These are phyloP conservation scores for Dioscorea alata DNA, from an alignment of 106 monocot species.

Conservation along the genomic window DNA sequence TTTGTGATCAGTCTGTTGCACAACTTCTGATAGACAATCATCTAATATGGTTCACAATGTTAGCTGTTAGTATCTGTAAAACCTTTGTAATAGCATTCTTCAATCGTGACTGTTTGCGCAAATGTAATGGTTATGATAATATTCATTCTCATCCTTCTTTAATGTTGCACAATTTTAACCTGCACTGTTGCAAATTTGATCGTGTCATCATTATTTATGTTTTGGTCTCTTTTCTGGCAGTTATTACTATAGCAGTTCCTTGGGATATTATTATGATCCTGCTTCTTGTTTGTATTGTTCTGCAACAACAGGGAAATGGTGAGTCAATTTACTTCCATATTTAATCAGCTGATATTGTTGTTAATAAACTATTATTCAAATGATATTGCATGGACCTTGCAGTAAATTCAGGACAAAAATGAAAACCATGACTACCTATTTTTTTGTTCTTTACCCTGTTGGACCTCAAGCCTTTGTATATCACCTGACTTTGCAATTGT, in stretches of 20 bases:
- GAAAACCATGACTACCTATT: no score
- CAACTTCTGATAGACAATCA: no score
- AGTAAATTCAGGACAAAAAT: no score
- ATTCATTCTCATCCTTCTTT: not conserved
- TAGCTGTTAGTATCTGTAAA: not conserved
- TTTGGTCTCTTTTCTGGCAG: constrained; percentile 26
- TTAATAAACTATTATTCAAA: no score
- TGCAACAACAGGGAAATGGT: constrained; percentile 84
- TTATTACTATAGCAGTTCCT: constrained; percentile 81
- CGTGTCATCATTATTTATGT: no score
- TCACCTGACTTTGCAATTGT: no score
- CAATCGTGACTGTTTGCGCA: not conserved
- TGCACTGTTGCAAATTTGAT: no score
- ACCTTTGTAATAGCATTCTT: not conserved
- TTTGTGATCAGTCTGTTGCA: no score
- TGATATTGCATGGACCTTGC: no score
- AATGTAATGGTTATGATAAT: not conserved
- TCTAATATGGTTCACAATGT: not conserved
- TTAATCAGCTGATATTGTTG: no score
- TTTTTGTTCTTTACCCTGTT: no score
- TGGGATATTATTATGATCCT: constrained; percentile 79
- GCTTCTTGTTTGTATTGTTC: constrained; percentile 34
- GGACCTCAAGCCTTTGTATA: no score
- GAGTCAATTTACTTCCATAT: constrained; percentile 7
- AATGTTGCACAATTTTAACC: not conserved